Evolutionary conservation across 192 early-diverging fungal species (phyloP).

Genomic region (Entomortierella parvispora): DNA sequence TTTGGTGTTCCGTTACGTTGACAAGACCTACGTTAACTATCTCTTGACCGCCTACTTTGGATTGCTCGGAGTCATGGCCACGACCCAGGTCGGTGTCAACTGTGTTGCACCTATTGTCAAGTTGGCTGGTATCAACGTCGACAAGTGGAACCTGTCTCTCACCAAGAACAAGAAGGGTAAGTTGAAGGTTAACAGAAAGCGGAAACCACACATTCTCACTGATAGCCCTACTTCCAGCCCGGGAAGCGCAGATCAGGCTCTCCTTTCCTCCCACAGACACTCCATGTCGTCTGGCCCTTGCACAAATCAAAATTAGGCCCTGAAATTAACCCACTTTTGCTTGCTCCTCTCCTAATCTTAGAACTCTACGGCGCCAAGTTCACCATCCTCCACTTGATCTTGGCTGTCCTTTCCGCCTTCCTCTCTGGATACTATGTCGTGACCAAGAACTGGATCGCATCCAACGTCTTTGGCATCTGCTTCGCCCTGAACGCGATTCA

Average conservation of each 20-base stretch:
- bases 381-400: conserved; percentile 72
- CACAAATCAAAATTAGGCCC: conserved; percentile 7
- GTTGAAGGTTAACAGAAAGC: not conserved
- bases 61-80: conserved; percentile 81
- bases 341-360: conserved; percentile 33
- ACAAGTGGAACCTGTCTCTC: conserved; percentile 78
- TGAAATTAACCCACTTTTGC: not conserved
- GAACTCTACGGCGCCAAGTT: conserved; percentile 66
- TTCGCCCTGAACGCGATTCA: conserved; percentile 87
- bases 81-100: conserved; percentile 68
- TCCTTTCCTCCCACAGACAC: conserved; percentile 2
- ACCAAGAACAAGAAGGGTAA: conserved; percentile 74
- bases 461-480: conserved; percentile 88
- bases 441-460: conserved; percentile 94
- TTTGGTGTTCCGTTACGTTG: conserved; percentile 86
- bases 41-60: conserved; percentile 89
- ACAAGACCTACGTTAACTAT: conserved; percentile 85
- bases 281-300: not conserved
- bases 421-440: conserved; percentile 80
- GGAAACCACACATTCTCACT: no score
- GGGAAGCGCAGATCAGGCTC: not conserved
- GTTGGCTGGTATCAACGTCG: conserved; percentile 61
- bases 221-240: no score
- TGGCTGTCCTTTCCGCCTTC: conserved; percentile 63
- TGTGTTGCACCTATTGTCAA: conserved; percentile 57